A percentile compares a stretch with the other conserved stretches of the same genome.
These are phyloP conservation scores for Claviceps quebecensis DNA, from an alignment of 2,329 filamentous ascomycete genomes.

Conservation along the genomic window DNA sequence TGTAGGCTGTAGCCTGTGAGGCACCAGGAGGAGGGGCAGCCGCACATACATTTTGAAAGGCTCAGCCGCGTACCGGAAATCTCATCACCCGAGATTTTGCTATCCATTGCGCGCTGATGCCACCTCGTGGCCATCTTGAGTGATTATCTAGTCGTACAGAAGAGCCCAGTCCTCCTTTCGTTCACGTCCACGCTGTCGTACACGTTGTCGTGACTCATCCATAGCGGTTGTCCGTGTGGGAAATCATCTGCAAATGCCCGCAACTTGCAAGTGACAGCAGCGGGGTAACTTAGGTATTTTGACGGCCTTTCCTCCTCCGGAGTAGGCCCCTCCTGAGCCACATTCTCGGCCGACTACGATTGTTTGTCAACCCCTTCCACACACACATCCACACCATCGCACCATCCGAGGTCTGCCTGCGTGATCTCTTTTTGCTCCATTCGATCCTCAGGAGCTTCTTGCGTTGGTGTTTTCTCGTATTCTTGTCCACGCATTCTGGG, in stretches of 20 bases:
- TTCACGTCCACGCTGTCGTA: background rate
- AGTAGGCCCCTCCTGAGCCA: background rate
- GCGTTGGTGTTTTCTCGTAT: background rate
- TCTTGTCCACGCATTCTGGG: background rate
- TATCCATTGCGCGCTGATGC: no score
- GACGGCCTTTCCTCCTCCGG: background rate
- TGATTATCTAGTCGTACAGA: no score
- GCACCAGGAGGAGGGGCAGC: no score
- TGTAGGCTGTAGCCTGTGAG: no score
- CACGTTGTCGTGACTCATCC: background rate
- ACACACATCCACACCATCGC: background rate
- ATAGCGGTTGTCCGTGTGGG: background rate
- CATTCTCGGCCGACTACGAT: background rate
- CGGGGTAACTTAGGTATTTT: conserved; percentile 1
- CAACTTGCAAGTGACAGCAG: background rate
- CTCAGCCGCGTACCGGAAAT: no score
- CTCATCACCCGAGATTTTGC: no score
- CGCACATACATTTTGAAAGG: no score
- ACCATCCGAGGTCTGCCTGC: background rate
- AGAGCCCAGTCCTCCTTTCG: background rate
- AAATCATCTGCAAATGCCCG: background rate
- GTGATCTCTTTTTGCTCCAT: background rate
- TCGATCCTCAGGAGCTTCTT: background rate
- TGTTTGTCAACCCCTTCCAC: background rate
- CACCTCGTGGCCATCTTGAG: no score